Evolutionary conservation across 495 filamentous ascomycete species (phyloP), one percentile per base, ranked within the genome.

Genomic region (Terfezia claveryi): DNA sequence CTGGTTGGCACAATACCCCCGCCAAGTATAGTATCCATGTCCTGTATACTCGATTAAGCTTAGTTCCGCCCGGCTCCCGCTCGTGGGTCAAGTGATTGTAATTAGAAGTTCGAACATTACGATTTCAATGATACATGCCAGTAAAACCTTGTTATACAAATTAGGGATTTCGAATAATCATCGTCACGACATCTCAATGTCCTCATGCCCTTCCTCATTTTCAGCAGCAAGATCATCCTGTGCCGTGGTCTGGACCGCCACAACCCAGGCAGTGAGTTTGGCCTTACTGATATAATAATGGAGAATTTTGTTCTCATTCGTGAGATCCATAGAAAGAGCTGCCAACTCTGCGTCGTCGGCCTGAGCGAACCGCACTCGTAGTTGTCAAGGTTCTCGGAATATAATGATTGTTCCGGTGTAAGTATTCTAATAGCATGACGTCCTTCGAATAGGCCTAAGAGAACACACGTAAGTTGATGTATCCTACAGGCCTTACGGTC

Each of bases 151-250:
- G 27, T 32, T 0, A 32, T 2, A 32, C 27, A 32, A 7, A 2
- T 32, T 5, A 32, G 4, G 7, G 0, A 5, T 32, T 2, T 32
- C 27, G 27, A 4, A 32, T 1, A 32, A 32, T 32, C 27, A 4
- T 7, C 53, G 58, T 36, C 59, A 55, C 23, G 59, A 61, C 3
- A 64, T 59, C 17, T 53, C 57, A 46, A 46, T 46, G 17, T 46
- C 41, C 41, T 46, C 41, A 46, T 46, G 1, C 49, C 61, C 61
- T 23, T 38, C 38, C 37, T 49, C 36, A 53, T 55, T 6, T 53
- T 36, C 54, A 27, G 36, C 16, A 62, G 75, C 54, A 64, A 67
- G 38, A 56, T 75, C 56, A 57, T 68, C 68, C 44, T 55, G 71
- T 36, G 68, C 73, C n/a, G 14, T 36, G 12, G 62, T 60, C 11